Conservation (phyloP, 1,284 basidiomycete species). For the Ganoderma sp. region DNA sequence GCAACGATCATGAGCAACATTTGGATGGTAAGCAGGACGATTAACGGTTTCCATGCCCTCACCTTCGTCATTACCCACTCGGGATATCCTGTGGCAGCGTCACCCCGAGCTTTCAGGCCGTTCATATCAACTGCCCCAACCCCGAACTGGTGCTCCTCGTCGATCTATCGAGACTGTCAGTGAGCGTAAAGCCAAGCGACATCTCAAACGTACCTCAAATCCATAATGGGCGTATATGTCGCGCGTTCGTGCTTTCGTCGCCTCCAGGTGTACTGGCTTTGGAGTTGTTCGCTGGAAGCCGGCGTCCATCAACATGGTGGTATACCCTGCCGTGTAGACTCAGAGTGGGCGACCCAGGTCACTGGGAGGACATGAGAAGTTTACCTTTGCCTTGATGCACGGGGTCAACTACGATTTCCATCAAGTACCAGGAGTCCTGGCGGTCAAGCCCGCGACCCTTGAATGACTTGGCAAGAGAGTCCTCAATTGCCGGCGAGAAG, state of each 20-base stretch:
- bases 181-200: neutral
- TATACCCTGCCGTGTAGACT: slow-evolving; percentile 22
- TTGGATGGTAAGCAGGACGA: neutral
- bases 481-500: slow-evolving; percentile 20
- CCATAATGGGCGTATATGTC: slow-evolving; percentile 32
- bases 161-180: slow-evolving; percentile 16
- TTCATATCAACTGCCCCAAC: slow-evolving; percentile 26
- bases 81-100: slow-evolving; percentile 28
- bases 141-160: slow-evolving; percentile 31
- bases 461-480: slow-evolving; percentile 20
- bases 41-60: neutral
- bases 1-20: neutral
- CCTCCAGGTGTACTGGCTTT: slow-evolving; percentile 32
- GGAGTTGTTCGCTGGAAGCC: slow-evolving; percentile 30
- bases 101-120: slow-evolving; percentile 26
- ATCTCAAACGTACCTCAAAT: slow-evolving; percentile 24
- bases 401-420: slow-evolving; percentile 26
- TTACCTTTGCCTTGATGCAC: slow-evolving; percentile 24
- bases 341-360: neutral
- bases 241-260: slow-evolving; percentile 27
- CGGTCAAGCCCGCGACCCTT: slow-evolving; percentile 15
- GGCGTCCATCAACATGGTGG: slow-evolving; percentile 26
- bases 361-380: neutral
- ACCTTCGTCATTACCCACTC: slow-evolving; percentile 36
- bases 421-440: slow-evolving; percentile 28